phyloP scores from a whole-genome alignment of 352 stramenopile genomes.

The Phytopythium boreale region DNA sequence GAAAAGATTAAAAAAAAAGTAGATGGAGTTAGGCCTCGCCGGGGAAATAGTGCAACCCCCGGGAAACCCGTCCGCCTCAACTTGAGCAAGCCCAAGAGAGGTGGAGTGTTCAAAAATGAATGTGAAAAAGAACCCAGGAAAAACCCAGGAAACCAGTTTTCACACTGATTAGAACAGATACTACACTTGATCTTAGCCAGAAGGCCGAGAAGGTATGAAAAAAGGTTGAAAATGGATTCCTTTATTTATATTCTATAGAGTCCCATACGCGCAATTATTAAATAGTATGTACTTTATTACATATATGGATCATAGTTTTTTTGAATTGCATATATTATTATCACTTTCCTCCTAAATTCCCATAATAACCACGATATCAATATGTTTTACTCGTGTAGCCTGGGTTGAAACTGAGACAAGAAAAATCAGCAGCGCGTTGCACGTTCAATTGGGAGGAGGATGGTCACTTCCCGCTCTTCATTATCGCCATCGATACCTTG shows the following conservation, averaged over 20 bases:
- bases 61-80: slow-evolving; percentile 18
- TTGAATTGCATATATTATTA: neutral
- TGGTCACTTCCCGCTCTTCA: neutral
- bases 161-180: slow-evolving; percentile 93
- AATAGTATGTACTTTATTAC: neutral
- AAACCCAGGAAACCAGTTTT: slow-evolving; percentile 83
- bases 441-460: neutral
- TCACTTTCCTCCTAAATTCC: neutral
- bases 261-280: neutral
- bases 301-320: neutral
- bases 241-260: neutral
- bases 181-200: slow-evolving; percentile 91
- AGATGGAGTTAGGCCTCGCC: slow-evolving; percentile 10
- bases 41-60: slow-evolving; percentile 23
- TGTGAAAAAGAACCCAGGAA: slow-evolving; percentile 69
- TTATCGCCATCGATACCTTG: neutral
- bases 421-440: neutral
- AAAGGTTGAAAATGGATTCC: neutral
- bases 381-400: neutral
- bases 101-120: slow-evolving; percentile 65
- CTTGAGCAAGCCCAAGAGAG: slow-evolving; percentile 26
- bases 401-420: slow-evolving; percentile 1
- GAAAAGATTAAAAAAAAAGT: too few relatives aligned
- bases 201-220: slow-evolving; percentile 83
- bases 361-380: neutral